A percentile compares a stretch with the other conserved stretches of the same genome.
These are phyloP conservation scores for Ananas comosus DNA, from an alignment of 176 grass and related monocot species.

Conservation along the genomic window DNA sequence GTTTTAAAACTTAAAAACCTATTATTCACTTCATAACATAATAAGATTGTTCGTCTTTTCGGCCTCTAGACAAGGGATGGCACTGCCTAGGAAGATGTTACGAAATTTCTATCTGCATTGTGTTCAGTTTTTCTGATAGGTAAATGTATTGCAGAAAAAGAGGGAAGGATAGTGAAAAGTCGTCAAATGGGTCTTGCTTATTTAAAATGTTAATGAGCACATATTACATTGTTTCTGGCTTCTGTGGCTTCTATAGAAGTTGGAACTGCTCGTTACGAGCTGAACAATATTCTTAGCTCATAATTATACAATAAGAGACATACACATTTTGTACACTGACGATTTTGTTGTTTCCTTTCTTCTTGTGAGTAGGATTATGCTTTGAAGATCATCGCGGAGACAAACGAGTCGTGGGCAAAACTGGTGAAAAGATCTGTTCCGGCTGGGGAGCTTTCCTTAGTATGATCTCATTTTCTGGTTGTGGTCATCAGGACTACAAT, in stretches of 20 bases:
- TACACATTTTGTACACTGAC: conserved; percentile 4
- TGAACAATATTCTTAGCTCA: conserved; percentile 1
- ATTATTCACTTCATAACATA: not conserved
- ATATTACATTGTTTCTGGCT: not conserved
- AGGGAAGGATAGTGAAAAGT: not conserved
- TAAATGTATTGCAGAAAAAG: not conserved
- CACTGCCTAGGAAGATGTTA: not conserved
- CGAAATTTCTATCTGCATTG: not conserved
- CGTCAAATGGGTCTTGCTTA: not conserved
- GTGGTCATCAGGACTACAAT: not conserved
- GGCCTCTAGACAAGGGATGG: not conserved
- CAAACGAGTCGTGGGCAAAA: conserved; percentile 90
- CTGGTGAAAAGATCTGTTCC: conserved; percentile 86
- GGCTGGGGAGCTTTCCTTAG: conserved; percentile 82
- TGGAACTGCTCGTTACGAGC: not conserved
- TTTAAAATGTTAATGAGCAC: not conserved
- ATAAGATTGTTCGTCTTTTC: too few relatives aligned
- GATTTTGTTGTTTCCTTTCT: conserved; percentile 13
- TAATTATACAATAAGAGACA: not conserved
- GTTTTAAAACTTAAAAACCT: not conserved
- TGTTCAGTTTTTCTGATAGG: not conserved
- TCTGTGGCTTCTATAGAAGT: not conserved
- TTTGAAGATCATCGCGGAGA: conserved; percentile 87
- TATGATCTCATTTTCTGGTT: conserved; percentile 22
- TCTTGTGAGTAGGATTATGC: conserved; percentile 60